Conservation (phyloP, 139 green algal species). For the Picochlorum sp. region DNA sequence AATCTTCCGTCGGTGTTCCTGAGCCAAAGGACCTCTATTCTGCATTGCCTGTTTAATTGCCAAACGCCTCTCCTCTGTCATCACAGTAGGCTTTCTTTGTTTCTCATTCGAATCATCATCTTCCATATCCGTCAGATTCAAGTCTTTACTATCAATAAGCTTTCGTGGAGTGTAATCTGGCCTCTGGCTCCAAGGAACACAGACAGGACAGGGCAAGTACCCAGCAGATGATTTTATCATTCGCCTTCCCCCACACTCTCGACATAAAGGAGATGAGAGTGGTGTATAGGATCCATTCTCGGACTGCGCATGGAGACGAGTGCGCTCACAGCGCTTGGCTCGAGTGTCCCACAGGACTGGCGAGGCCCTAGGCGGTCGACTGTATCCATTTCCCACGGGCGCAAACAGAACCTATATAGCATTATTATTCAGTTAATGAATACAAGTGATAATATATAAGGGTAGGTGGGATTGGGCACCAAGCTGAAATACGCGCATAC, state of each 20-base stretch:
- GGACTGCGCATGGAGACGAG: no score
- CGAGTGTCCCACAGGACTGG: no score
- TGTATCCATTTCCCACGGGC: no score
- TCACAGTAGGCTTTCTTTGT: slow-evolving; percentile 5
- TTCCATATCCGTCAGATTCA: slow-evolving; percentile 5
- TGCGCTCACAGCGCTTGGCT: no score
- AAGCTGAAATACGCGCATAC: no score
- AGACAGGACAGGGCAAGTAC: slow-evolving; percentile 10
- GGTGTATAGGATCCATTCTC: background rate
- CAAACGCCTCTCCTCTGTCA: slow-evolving; percentile 13
- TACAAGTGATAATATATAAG: no score
- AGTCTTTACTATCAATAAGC: slow-evolving; percentile 9
- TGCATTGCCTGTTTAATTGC: slow-evolving; percentile 20
- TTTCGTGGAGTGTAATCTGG: slow-evolving; percentile 14
- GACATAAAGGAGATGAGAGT: slow-evolving; percentile 1
- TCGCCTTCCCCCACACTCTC: slow-evolving; percentile 7
- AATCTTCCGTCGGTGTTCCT: slow-evolving; percentile 21
- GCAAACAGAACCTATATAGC: no score
- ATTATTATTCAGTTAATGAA: no score
- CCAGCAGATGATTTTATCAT: slow-evolving; percentile 7
- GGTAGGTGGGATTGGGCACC: no score
- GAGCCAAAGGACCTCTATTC: slow-evolving; percentile 9
- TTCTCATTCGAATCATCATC: background rate
- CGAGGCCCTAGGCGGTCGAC: no score
- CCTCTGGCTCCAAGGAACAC: slow-evolving; percentile 11